These are phyloP conservation scores for Rhododendron simsii DNA, from an alignment of 148 eudicot genomes.

Conservation along the genomic window DNA sequence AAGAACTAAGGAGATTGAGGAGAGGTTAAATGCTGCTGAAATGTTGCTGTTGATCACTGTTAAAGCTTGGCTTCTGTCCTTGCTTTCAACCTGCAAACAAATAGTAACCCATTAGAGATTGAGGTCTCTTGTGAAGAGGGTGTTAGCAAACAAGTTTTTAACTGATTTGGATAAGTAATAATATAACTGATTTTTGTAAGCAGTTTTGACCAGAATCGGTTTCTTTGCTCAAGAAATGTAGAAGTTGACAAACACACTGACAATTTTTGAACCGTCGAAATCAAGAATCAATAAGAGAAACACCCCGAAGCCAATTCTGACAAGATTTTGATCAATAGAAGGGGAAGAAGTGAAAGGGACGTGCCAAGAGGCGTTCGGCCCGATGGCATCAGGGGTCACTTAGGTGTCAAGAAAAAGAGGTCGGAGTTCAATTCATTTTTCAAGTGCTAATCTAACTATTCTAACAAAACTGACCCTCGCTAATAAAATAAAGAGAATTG, in stretches of 20 bases:
- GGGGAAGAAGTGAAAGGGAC: background rate
- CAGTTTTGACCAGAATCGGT: background rate
- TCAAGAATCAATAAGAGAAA: background rate
- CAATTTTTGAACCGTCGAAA: background rate
- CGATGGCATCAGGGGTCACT: background rate
- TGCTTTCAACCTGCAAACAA: slow-evolving; percentile 39
- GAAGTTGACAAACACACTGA: background rate
- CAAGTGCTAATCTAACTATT: no score
- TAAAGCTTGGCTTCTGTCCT: slow-evolving; percentile 39
- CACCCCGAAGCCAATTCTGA: background rate
- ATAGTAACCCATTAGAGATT: background rate
- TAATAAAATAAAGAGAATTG: background rate
- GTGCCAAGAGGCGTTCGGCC: background rate
- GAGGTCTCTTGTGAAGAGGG: background rate
- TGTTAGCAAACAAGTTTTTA: background rate
- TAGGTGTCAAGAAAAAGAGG: background rate
- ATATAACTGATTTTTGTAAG: background rate
- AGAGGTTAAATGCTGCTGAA: slow-evolving; percentile 45
- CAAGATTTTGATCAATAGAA: background rate
- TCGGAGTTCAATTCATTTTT: no score
- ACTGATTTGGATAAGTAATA: background rate
- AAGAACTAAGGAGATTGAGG: slow-evolving; percentile 48
- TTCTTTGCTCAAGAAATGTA: background rate
- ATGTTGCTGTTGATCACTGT: slow-evolving; percentile 42
- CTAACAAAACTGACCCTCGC: background rate